These are phyloP conservation scores for Solanum chmielewskii DNA, from an alignment of 257 asterid species.

Conservation along the genomic window DNA sequence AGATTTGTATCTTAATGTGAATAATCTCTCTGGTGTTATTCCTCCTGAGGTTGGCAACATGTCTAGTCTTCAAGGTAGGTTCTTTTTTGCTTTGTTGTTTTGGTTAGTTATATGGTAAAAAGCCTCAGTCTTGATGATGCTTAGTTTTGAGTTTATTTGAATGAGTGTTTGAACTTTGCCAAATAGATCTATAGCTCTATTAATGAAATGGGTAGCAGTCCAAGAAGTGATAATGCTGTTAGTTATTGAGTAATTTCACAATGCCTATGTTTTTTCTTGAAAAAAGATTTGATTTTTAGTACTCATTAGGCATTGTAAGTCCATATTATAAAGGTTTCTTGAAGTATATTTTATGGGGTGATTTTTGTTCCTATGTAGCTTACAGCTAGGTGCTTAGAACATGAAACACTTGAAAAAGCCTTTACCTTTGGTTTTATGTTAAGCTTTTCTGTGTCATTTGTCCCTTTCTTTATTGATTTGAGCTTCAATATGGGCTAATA, in stretches of 20 bases:
- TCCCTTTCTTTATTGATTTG: not conserved
- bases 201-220: not conserved
- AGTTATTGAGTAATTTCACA: not conserved
- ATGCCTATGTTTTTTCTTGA: not conserved
- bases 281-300: not conserved
- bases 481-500: not conserved
- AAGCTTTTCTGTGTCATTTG: not conserved
- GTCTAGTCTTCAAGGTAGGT: constrained; percentile 71
- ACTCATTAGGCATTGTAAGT: not conserved
- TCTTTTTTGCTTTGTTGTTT: not conserved
- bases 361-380: not conserved
- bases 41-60: constrained; percentile 66
- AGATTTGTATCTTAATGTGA: constrained; percentile 91
- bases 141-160: not conserved
- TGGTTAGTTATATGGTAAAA: not conserved
- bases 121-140: not conserved
- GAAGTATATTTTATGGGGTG: not conserved
- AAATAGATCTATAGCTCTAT: constrained; percentile 12
- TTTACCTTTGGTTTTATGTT: not conserved
- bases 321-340: not conserved
- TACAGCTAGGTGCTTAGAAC: not conserved
- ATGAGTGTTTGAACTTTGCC: constrained; percentile 1
- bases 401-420: not conserved
- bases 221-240: not conserved
- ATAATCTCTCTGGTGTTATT: constrained; percentile 62